Evolutionary conservation across 163 green algal genomes (phyloP), one percentile per base, ranked within the genome.

Genomic region (Trebouxia gelatinosa): DNA sequence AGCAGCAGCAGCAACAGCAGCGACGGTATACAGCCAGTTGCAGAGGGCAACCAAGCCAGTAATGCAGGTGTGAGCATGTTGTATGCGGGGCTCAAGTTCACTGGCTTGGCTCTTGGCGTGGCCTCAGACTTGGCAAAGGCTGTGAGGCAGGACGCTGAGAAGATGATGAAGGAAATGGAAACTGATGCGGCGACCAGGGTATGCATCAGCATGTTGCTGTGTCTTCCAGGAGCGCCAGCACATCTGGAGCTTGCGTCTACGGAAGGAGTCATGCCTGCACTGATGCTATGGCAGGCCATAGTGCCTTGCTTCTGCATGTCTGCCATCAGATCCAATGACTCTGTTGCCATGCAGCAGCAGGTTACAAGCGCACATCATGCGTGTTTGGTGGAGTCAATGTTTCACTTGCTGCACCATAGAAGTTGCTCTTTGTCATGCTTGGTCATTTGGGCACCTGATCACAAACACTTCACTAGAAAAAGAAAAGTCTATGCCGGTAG

Each of bases 1-100:
- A n/a, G n/a, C n/a, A n/a, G n/a, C n/a, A n/a, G n/a, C n/a, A n/a
- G n/a, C n/a, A n/a, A n/a, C n/a, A n/a, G n/a, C n/a, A n/a, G n/a
- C n/a, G n/a, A n/a, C n/a, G n/a, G n/a, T n/a, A n/a, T n/a, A n/a
- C n/a, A n/a, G n/a, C n/a, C n/a, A n/a, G 48, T 2, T 19, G 48
- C 48, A 2, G 48, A 2, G 2, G 19, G 48, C 19, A 19, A 23
- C 48, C 26, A 19, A 23, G 48, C 48, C 19, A 23, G 48, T 19
- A 19, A 59, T 28, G 48, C 70, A 21, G 70, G 48, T 7, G 50
- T 61, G 5, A 78, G 51, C 50, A 78, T 78, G 70, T 32, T 83
- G 13, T 80, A 80, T n/a, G 70, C 70, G 28, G 78, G 70, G 21
- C 59, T 83, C 5, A 83, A 83, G 61, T 80, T 83, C 29, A 80